Conservation (phyloP, 1,139 yeast species). For the Kurtzmaniella natalensis region DNA sequence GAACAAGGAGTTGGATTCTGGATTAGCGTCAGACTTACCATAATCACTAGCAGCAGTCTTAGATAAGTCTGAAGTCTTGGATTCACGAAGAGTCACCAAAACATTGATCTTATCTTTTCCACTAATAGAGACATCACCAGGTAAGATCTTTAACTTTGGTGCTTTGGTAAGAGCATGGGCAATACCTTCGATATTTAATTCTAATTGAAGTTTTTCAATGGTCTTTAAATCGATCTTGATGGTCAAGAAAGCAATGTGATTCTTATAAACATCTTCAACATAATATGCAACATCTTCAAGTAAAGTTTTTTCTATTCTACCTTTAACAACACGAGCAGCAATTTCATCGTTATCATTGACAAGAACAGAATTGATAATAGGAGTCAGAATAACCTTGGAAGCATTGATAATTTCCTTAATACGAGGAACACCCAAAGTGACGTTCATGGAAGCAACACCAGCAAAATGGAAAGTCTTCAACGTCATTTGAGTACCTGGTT, state of each 20-base stretch:
- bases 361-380: conserved; percentile 89
- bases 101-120: conserved; percentile 73
- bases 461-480: conserved; percentile 99
- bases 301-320: conserved; percentile 90
- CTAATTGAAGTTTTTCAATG: conserved; percentile 86
- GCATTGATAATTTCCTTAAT: conserved; percentile 98
- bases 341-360: conserved; percentile 94
- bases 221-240: conserved; percentile 80
- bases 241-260: conserved; percentile 72
- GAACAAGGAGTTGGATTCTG: conserved; percentile 53
- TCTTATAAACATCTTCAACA: conserved; percentile 90
- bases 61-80: conserved; percentile 33
- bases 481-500: conserved; percentile 99
- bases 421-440: conserved; percentile 98
- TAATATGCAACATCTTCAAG: conserved; percentile 82
- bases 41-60: conserved; percentile 26
- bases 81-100: conserved; percentile 58
- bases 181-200: conserved; percentile 79
- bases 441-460: conserved; percentile 99
- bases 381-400: conserved; percentile 90
- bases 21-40: conserved; percentile 17
- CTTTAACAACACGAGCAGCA: conserved; percentile 98
- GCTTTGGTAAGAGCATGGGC: conserved; percentile 79
- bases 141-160: conserved; percentile 80
- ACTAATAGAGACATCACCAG: conserved; percentile 65